Evolutionary conservation across 2,329 filamentous ascomycete genomes (phyloP).

Genomic region (Penicillium sp.): DNA sequence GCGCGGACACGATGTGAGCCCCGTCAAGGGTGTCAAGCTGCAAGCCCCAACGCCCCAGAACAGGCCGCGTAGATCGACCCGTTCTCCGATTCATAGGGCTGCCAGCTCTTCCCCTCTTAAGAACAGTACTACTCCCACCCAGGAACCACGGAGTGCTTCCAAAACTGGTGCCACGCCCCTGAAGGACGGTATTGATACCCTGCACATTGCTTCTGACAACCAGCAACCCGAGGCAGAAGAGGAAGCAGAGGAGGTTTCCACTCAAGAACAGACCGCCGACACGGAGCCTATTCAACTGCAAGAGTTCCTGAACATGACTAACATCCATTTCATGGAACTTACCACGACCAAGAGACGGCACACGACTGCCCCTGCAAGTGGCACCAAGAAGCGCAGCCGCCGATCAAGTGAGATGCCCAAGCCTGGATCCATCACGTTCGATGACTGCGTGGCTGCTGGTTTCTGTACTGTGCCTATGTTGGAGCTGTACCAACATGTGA

Average conservation of each 20-base stretch:
- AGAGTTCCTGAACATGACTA: slow-evolving; percentile 91
- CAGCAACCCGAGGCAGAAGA: slow-evolving; percentile 41
- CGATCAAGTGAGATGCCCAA: slow-evolving; percentile 28
- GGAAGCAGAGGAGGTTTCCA: slow-evolving; percentile 46
- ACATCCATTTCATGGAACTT: slow-evolving; percentile 96
- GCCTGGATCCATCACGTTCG: slow-evolving; percentile 49
- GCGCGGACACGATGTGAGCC: slow-evolving; percentile 69
- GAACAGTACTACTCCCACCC: slow-evolving; percentile 54
- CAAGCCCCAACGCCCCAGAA: slow-evolving; percentile 68
- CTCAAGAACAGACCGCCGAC: slow-evolving; percentile 47
- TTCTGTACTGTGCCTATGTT: slow-evolving; percentile 91
- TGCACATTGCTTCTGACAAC: slow-evolving; percentile 28
- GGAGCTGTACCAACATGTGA: slow-evolving; percentile 86
- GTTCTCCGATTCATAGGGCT: slow-evolving; percentile 48
- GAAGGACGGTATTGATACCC: slow-evolving; percentile 22
- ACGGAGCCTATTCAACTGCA: slow-evolving; percentile 74
- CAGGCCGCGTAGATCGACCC: slow-evolving; percentile 58
- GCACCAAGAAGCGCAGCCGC: slow-evolving; percentile 30
- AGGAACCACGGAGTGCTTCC: slow-evolving; percentile 41
- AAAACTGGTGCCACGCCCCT: slow-evolving; percentile 35
- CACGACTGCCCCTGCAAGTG: slow-evolving; percentile 64
- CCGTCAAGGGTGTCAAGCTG: slow-evolving; percentile 71
- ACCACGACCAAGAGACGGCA: slow-evolving; percentile 93
- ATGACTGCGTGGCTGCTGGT: slow-evolving; percentile 80
- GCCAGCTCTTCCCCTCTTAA: slow-evolving; percentile 34